Evolutionary conservation across 306 rosid genomes (phyloP).

Genomic region (Gillenia trifoliata): DNA sequence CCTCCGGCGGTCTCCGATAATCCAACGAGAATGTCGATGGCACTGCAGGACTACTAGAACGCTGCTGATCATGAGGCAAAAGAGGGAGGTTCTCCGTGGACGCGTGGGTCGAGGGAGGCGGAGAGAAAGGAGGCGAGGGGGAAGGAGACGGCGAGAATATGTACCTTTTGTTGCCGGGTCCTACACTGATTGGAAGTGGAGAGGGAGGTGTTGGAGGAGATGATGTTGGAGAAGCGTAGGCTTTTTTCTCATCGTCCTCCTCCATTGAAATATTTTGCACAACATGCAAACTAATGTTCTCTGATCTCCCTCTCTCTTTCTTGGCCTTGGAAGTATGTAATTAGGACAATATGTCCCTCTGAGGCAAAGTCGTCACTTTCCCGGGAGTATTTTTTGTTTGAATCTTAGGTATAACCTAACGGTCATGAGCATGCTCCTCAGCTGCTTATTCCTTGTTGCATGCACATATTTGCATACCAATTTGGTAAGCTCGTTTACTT

Average conservation of each 20-base stretch:
- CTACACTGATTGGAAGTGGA: constrained; percentile 72
- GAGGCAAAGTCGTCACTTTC: constrained; percentile 7
- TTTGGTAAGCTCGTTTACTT: not conserved
- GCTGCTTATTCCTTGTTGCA: not conserved
- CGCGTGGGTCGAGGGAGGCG: constrained; percentile 28
- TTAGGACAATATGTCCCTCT: not conserved
- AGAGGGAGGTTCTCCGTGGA: constrained; percentile 58
- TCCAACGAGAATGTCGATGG: constrained; percentile 55
- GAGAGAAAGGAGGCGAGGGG: constrained; percentile 62
- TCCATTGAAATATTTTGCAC: constrained; percentile 19
- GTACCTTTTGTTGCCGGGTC: constrained; percentile 54
- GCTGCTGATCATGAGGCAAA: constrained; percentile 18
- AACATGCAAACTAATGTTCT: constrained; percentile 8
- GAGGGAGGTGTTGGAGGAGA: constrained; percentile 89
- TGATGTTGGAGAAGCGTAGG: constrained; percentile 45
- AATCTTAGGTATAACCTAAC: constrained; percentile 50
- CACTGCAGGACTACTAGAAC: constrained; percentile 6
- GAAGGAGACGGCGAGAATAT: constrained; percentile 57
- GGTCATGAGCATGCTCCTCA: constrained; percentile 26
- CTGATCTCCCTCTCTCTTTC: not conserved
- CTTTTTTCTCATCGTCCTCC: constrained; percentile 17
- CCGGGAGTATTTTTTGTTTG: constrained; percentile 22
- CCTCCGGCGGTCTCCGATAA: constrained; percentile 3
- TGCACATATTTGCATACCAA: not conserved
- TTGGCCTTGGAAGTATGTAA: not conserved